A percentile compares a stretch with the other conserved stretches of the same genome.
These are phyloP conservation scores for Nidularia pulvinata DNA, from an alignment of 768 basidiomycete species.

Conservation along the genomic window DNA sequence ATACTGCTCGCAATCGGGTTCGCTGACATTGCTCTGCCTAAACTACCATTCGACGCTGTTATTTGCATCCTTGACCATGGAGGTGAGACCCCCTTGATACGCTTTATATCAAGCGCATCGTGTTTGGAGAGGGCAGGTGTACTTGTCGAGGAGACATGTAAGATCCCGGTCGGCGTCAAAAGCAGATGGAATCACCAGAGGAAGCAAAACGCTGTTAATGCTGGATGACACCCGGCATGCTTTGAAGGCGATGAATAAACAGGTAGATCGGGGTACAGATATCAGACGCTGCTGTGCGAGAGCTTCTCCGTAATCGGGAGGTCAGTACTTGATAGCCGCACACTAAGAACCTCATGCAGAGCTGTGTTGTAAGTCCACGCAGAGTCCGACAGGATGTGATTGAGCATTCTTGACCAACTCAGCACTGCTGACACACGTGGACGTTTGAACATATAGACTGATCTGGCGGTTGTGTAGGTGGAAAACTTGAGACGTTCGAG, in stretches of 20 bases:
- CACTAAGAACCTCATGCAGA: too few species aligned
- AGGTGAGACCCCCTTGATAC: constrained; percentile 46
- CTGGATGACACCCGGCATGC: constrained; percentile 8
- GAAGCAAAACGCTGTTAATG: constrained; percentile 8
- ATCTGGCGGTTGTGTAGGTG: too few species aligned
- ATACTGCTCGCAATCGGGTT: constrained; percentile 28
- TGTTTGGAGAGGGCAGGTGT: constrained; percentile 8
- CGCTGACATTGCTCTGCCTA: constrained; percentile 32
- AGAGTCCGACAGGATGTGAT: too few species aligned
- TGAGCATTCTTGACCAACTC: too few species aligned
- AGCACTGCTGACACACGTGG: too few species aligned
- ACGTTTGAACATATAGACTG: too few species aligned
- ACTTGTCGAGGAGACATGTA: constrained; percentile 20
- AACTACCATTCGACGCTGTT: constrained; percentile 54
- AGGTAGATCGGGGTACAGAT: constrained; percentile 7
- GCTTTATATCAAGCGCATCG: constrained; percentile 28
- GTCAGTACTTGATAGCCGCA: too few species aligned
- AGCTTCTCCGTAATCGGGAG: constrained; percentile 21
- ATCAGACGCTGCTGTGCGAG: constrained; percentile 11
- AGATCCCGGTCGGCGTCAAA: constrained; percentile 34
- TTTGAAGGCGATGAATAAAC: constrained; percentile 11
- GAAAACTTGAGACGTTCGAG: too few species aligned
- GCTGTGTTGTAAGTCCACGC: too few species aligned
- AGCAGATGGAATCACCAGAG: constrained; percentile 6
- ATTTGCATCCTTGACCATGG: constrained; percentile 64